These are phyloP conservation scores for Tulasnella sp. DNA, from an alignment of 768 basidiomycete species.

Conservation along the genomic window DNA sequence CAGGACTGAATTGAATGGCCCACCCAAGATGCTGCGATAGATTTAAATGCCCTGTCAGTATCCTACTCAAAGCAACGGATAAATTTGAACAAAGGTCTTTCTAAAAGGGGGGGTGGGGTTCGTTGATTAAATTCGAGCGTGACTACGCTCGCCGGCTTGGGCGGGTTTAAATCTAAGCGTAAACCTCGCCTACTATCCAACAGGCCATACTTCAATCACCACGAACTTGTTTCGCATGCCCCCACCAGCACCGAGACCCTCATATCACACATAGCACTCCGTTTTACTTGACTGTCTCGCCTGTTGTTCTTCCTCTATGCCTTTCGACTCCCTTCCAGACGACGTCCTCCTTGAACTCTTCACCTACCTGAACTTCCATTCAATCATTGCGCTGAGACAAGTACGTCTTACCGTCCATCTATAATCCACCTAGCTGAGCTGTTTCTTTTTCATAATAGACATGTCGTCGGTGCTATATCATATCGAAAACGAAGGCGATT, in stretches of 20 bases:
- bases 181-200: too few species aligned
- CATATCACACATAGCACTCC: neutral
- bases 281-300: neutral
- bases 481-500: neutral
- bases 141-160: too few species aligned
- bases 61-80: too few species aligned
- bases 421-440: neutral
- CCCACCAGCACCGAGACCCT: too few species aligned
- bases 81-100: too few species aligned
- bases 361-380: neutral
- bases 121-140: too few species aligned
- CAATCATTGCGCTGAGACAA: neutral
- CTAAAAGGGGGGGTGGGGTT: too few species aligned
- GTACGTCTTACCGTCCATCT: neutral
- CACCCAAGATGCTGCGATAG: conserved; percentile 12
- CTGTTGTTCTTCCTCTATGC: neutral
- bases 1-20: conserved; percentile 21
- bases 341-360: neutral
- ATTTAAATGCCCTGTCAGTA: too few species aligned
- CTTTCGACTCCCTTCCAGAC: neutral
- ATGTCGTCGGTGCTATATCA: neutral
- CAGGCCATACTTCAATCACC: too few species aligned
- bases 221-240: too few species aligned
- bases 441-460: neutral
- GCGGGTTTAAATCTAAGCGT: too few species aligned